A percentile compares a stretch with the other conserved stretches of the same genome.
Evolutionary conservation across 2,329 filamentous ascomycete genomes (phyloP).

Genomic region (Penicillium frequentans): DNA sequence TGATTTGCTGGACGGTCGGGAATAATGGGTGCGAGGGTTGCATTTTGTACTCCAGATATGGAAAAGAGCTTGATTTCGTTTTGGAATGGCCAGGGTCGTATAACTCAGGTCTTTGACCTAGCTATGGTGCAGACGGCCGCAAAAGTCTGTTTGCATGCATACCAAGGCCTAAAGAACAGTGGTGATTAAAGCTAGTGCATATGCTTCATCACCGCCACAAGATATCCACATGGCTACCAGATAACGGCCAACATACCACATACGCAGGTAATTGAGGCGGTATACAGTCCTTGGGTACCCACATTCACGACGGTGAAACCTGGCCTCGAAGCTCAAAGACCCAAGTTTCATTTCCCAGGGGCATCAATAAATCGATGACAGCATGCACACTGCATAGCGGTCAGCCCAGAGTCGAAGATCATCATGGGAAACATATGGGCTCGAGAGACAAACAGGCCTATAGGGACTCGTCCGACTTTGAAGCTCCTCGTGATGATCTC

Average conservation of each 20-base stretch:
- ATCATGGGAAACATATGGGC: conserved; percentile 3
- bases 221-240: conserved; percentile 31
- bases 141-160: conserved; percentile 31
- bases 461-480: conserved; percentile 18
- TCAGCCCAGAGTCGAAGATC: conserved; percentile 23
- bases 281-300: conserved; percentile 28
- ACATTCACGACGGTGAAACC: conserved; percentile 31
- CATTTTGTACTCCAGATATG: neutral
- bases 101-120: neutral
- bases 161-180: conserved; percentile 2
- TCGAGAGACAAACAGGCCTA: conserved; percentile 17
- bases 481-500: conserved; percentile 9
- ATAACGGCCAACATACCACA: conserved; percentile 15
- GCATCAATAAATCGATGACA: conserved; percentile 11
- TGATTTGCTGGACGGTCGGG: neutral
- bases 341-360: conserved; percentile 8
- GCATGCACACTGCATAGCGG: conserved; percentile 17
- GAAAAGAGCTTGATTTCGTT: neutral
- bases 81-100: neutral
- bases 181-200: conserved; percentile 3
- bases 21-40: neutral
- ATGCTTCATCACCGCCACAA: conserved; percentile 15
- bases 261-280: conserved; percentile 5
- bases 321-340: conserved; percentile 32
- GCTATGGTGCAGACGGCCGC: conserved; percentile 15